Conservation (phyloP, 75 land plant genomes). For the Pinus tabuliformis region DNA sequence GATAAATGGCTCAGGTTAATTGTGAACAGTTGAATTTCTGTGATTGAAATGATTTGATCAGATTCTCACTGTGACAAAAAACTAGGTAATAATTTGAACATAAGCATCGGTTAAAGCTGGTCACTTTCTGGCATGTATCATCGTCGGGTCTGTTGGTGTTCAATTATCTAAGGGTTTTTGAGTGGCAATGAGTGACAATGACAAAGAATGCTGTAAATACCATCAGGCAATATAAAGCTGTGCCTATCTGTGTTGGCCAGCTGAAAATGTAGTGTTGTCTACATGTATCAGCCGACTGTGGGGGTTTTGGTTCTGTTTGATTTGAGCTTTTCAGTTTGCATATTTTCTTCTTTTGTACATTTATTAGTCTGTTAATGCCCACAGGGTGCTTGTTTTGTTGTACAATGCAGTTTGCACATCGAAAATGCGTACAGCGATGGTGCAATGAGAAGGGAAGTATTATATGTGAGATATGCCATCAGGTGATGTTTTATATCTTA, state of each 20-base stretch:
- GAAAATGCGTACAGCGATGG: constrained; percentile 82
- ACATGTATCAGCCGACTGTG: background rate
- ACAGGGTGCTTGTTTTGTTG: background rate
- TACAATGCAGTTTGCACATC: constrained; percentile 68
- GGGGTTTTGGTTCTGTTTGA: background rate
- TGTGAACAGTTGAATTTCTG: too few relatives aligned
- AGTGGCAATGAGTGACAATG: background rate
- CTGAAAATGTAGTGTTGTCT: background rate
- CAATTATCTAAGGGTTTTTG: too few relatives aligned
- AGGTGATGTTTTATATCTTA: constrained; percentile 36
- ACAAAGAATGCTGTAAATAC: background rate
- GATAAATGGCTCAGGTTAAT: too few relatives aligned
- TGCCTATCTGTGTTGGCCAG: background rate
- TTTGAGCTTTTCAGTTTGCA: background rate
- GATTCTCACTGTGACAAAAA: too few relatives aligned
- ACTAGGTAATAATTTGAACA: too few relatives aligned
- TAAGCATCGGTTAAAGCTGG: too few relatives aligned
- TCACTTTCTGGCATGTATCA: too few relatives aligned
- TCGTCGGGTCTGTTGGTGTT: too few relatives aligned
- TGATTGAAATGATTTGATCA: too few relatives aligned
- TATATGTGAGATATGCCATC: constrained; percentile 79
- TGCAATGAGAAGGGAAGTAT: constrained; percentile 81
- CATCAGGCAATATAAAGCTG: background rate
- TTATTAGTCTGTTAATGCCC: too few relatives aligned
- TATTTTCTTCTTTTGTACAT: too few relatives aligned